Base-by-base conservation (phyloP, 2,329 filamentous ascomycete species). In the Colletotrichum sp. region DNA sequence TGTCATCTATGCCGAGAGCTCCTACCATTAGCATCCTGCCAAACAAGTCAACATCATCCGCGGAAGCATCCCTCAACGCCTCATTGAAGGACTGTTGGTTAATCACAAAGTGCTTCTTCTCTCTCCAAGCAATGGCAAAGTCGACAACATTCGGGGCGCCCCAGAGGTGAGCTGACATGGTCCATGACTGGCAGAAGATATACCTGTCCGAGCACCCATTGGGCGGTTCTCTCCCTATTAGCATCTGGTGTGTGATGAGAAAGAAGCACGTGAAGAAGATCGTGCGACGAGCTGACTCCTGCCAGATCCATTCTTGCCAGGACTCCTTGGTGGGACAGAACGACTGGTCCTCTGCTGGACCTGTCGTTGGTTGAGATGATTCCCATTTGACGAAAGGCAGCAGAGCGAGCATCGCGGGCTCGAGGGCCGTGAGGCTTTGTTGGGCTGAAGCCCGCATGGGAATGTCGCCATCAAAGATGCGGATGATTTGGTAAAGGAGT, bases 221-320 rank as follows among this genome's bases (percentile, higher is more conserved):
- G 4, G 75, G 76, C 6, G 28, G 7, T 10, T 72, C 72, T 5
- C 80, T 77, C 3, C 82, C 83, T 3, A 81, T 73, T n/a, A 87
- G 76, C 18, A 85, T 77, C 3, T 83, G 81, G 73, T 87, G 85
- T 15, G 81, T 76, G 63, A 86, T 83, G 21, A 85, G 68, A 69
- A 91, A 85, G 59, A 89, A 90, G 77, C 88, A 88, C 0, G 86
- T 80, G 15, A 89, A 83, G 2, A 92, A 81, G 1, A 89, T 83
- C 0, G 90, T 92, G 18, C 90, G 87, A 4, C 90, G 86, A 1
- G 87, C 83, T 1, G 89, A 91, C 79, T 92, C 90, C 13, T 90
- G 85, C 24, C 91, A 83, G 4, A 90, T 82, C 88, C 89, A 92
- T 2, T 84, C 83, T 9, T 82, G 80, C 90, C 90, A 92, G 60